Conservation (phyloP, 163 green algal genomes). For the Scenedesmus sp. region DNA sequence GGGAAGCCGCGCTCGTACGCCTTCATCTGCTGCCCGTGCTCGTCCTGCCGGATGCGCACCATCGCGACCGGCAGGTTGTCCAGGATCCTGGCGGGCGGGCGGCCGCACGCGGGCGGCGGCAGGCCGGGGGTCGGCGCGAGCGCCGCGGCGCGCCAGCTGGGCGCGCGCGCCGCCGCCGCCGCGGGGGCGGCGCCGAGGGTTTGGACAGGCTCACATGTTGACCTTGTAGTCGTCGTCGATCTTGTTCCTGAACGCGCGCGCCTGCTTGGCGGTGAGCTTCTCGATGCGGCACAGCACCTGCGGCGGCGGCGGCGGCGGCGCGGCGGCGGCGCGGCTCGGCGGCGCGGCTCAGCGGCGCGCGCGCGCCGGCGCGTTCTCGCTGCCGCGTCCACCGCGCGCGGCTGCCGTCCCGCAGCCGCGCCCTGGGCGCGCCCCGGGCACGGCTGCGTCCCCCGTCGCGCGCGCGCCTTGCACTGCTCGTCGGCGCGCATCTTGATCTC, state of each 20-base stretch:
- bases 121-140: too few species aligned
- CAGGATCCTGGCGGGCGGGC: constrained; percentile 87
- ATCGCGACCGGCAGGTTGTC: constrained; percentile 99
- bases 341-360: too few species aligned
- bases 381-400: too few species aligned
- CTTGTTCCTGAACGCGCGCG: constrained; percentile 79
- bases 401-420: too few species aligned
- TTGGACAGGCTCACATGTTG: constrained; percentile 97
- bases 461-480: constrained; percentile 95
- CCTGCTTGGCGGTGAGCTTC: constrained; percentile 72
- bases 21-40: constrained; percentile 77
- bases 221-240: constrained; percentile 97
- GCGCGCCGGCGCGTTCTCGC: too few species aligned
- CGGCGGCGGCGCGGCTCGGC: too few species aligned
- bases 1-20: constrained; percentile 94
- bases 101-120: too few species aligned
- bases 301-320: too few species aligned
- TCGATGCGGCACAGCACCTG: constrained; percentile 91
- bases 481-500: constrained; percentile 91
- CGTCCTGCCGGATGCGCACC: constrained; percentile 77
- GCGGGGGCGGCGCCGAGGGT: background rate
- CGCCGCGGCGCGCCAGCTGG: background rate
- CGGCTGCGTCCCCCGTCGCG: too few species aligned
- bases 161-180: too few species aligned
- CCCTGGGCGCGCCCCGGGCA: too few species aligned